Conservation (phyloP, 257 asterid species). For the Fraxinus pennsylvanica region DNA sequence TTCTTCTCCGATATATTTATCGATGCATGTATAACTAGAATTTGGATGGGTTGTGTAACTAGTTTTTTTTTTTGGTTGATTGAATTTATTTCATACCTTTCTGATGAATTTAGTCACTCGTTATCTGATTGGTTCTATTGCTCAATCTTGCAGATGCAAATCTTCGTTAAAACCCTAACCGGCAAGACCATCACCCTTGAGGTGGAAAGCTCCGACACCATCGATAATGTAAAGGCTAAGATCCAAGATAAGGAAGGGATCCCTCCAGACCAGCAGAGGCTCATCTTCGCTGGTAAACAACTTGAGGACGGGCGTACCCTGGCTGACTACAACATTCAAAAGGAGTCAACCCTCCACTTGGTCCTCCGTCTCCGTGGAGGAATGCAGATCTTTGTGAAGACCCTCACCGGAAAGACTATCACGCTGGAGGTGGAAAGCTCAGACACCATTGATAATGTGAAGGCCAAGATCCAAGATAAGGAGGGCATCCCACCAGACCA, state of each 20-base stretch:
- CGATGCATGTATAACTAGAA: neutral
- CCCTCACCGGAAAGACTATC: slow-evolving; percentile 37
- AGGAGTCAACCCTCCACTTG: slow-evolving; percentile 48
- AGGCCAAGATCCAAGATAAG: slow-evolving; percentile 41
- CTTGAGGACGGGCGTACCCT: slow-evolving; percentile 47
- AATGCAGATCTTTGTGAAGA: slow-evolving; percentile 45
- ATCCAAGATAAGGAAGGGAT: slow-evolving; percentile 54
- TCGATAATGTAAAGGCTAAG: slow-evolving; percentile 46
- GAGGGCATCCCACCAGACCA: slow-evolving; percentile 44
- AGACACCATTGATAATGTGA: slow-evolving; percentile 34
- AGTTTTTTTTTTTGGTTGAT: neutral
- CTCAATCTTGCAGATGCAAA: slow-evolving; percentile 7
- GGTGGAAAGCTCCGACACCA: slow-evolving; percentile 50
- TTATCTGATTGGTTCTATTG: neutral
- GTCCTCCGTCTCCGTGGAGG: slow-evolving; percentile 54
- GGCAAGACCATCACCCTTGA: slow-evolving; percentile 53
- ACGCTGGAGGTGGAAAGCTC: slow-evolving; percentile 42
- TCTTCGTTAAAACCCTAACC: slow-evolving; percentile 41
- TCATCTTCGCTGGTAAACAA: slow-evolving; percentile 49
- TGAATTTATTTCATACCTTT: neutral
- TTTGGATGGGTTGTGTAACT: neutral
- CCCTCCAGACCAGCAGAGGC: slow-evolving; percentile 51
- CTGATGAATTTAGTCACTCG: neutral
- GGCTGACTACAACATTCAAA: slow-evolving; percentile 50
- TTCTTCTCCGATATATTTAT: neutral